phyloP scores from a whole-genome alignment of 2,329 filamentous ascomycete genomes.

The Neofusicoccum cordaticola region DNA sequence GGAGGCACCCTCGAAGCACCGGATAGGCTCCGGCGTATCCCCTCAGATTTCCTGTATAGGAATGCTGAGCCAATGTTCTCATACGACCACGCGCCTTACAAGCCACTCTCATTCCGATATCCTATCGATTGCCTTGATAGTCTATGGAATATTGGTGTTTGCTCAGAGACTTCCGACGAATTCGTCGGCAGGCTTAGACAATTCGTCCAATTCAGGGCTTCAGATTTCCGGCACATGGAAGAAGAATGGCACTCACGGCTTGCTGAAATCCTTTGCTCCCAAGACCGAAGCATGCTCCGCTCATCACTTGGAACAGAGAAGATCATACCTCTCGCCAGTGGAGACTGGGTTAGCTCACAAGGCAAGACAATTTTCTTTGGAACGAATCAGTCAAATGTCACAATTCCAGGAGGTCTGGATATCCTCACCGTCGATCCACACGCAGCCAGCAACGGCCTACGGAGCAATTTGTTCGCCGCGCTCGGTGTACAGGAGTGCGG shows the following conservation, averaged over 20 bases:
- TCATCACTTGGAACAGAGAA: too few relatives aligned
- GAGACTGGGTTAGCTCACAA: background rate
- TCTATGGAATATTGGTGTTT: background rate
- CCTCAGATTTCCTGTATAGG: background rate
- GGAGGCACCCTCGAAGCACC: background rate
- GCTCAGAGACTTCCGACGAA: too few relatives aligned
- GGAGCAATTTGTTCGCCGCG: too few relatives aligned
- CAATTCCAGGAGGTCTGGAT: background rate
- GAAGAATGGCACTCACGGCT: too few relatives aligned
- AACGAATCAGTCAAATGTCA: background rate
- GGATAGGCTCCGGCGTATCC: background rate
- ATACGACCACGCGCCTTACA: background rate
- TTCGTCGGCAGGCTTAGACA: too few relatives aligned
- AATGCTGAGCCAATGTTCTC: background rate
- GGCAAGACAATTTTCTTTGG: background rate
- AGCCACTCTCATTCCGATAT: background rate
- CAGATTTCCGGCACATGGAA: too few relatives aligned
- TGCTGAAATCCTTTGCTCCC: too few relatives aligned
- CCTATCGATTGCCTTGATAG: background rate
- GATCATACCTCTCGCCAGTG: background rate
- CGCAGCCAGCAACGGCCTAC: too few relatives aligned
- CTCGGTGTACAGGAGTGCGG: too few relatives aligned
- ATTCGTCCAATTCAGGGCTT: too few relatives aligned
- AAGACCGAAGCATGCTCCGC: too few relatives aligned
- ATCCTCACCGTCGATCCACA: too few relatives aligned